Conservation (phyloP, 2,329 filamentous ascomycete species). For the Fusarium lateritium region DNA sequence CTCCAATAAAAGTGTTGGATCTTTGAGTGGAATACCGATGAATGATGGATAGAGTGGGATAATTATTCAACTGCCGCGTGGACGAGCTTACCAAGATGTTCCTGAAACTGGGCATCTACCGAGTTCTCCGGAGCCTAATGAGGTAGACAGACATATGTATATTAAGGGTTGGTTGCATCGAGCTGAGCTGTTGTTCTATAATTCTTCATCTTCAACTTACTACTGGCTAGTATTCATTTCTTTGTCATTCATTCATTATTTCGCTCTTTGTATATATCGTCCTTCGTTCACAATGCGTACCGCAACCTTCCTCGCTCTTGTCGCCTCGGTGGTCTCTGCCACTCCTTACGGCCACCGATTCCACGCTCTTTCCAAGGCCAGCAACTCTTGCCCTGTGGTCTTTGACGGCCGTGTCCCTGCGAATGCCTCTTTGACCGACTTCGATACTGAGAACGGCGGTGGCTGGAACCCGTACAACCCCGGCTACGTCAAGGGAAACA, state of each 20-base stretch:
- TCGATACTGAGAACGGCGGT: constrained; percentile 58
- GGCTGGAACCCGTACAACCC: constrained; percentile 63
- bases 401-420: constrained; percentile 64
- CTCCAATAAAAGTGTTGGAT: constrained; percentile 30
- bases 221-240: constrained; percentile 41
- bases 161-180: neutral
- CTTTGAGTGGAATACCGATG: neutral
- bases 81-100: constrained; percentile 7
- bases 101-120: constrained; percentile 27
- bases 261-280: constrained; percentile 12
- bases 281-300: constrained; percentile 34
- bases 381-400: constrained; percentile 51
- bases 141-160: constrained; percentile 2
- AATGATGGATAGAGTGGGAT: constrained; percentile 18
- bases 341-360: constrained; percentile 23
- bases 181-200: neutral
- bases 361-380: constrained; percentile 9
- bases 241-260: constrained; percentile 21
- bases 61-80: constrained; percentile 18
- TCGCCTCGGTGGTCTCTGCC: constrained; percentile 39
- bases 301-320: constrained; percentile 32
- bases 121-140: constrained; percentile 21
- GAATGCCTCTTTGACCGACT: constrained; percentile 55
- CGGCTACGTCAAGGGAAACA: constrained; percentile 67
- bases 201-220: constrained; percentile 21